Evolutionary conservation across 345 rosid genomes (phyloP), one percentile per base, ranked within the genome.

Genomic region (Eucalyptus sideroxylon): DNA sequence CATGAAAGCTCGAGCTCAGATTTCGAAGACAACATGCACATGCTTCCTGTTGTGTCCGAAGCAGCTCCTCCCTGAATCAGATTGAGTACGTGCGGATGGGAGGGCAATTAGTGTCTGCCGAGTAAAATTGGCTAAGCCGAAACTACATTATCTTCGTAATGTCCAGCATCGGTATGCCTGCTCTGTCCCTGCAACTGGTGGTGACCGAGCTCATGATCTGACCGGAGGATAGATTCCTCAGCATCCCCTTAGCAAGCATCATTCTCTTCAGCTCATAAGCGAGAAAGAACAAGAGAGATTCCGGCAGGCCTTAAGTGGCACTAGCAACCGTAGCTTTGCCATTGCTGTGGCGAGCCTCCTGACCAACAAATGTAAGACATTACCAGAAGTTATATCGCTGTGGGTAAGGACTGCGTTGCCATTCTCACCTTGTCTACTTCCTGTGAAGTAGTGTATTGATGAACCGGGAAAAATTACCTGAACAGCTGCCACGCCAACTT

Each of bases 181-280:
- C 96, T 93, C 94, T 96, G 59, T 96, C 96, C 0, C 97, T 95
- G 86, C 97, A 96, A 2, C 96, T 94, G 24, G 92, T 92, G 12
- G 96, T 94, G 5, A 96, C 97, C 9, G 97, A 97, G 40, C 98
- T 96, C 96, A 94, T 97, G 8, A 96, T 96, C 90, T 95, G 98
- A 45, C 98, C 95, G 11, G 99, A 96, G 1, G 97, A 90, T 27
- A 95, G 94, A 93, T 95, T 95, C 49, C 97, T 92, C 67, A 95
- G 98, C 98, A 95, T 95, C 30, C 97, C 98, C 87, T 93, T 93
- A 92, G 93, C 96, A 17, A 87, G 90, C 97, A 96, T 96, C 98
- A 95, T 97, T 47, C 94, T 93, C 93, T 96, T 96, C 97, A 97
- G 93, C 1, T 96, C 95, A 89, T 93, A 94, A 4, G 97, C 94